Evolutionary conservation across 164 flowering plant species (phyloP), one percentile per base, ranked within the genome.

Genomic region (Brasenia schreberi): DNA sequence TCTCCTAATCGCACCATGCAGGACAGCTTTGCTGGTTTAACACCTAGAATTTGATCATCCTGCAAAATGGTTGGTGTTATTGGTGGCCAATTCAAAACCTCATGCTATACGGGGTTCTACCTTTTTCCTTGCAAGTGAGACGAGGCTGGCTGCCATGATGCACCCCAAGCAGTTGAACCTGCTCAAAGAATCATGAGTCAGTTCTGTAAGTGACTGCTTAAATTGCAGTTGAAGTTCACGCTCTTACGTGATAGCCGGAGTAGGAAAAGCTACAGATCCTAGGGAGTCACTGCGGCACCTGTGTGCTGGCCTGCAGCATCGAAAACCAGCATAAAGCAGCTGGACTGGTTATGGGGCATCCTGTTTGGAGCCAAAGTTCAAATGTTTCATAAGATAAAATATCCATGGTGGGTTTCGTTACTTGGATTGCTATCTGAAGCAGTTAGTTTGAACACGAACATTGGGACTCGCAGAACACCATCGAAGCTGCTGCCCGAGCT

Each of bases 141-240:
- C 73, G 44, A 92, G 86, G 19, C 65, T 70, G 5, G 79, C 78
- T 19, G 91, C 99, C 99, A 94, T 43, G 99, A 81, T n/a, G 99
- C 99, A 18, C 93, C 97, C 99, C 99, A 92, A 94, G 81, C 62
- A 94, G 89, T 75, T 94, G 96, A 65, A 92, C 99, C 99, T 94
- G 67, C 12, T 18, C 27, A 61, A 18, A 61, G 19, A 23, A 61
- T 7, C 9, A n/a, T 7, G 12, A 9, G 56, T 49, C 56, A 9
- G 56, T 49, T 49, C 16, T 49, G 43, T 27, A 42, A 63, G 18
- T 17, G 4, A 18, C 18, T 49, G 16, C 56, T 49, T 9, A 9
- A 9, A 49, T 49, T 49, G 56, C 56, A 5, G 43, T 43, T 4
- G 27, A 42, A 11, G 19, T 42, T 18, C 27, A 27, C 70, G 16